These are phyloP conservation scores for Diaporthe velutina DNA, from an alignment of 2,329 filamentous ascomycete genomes.

Conservation along the genomic window DNA sequence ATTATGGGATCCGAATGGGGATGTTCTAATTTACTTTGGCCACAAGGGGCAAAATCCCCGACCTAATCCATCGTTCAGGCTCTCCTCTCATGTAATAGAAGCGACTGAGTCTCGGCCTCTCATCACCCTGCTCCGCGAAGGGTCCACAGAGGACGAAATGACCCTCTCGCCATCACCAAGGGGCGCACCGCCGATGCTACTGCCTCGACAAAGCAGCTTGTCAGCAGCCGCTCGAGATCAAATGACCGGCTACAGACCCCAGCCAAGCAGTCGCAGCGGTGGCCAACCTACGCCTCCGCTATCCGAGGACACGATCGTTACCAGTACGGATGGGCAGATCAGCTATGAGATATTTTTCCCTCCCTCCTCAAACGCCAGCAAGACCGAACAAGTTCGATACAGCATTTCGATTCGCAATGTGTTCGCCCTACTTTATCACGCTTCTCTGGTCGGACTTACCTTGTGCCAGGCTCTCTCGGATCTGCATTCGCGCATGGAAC, in stretches of 20 bases:
- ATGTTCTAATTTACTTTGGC: constrained; percentile 69
- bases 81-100: constrained; percentile 71
- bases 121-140: constrained; percentile 66
- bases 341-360: constrained; percentile 75
- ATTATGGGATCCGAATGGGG: constrained; percentile 72
- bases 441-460: constrained; percentile 74
- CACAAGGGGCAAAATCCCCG: constrained; percentile 58
- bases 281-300: constrained; percentile 59
- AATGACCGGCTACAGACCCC: neutral
- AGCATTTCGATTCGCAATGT: constrained; percentile 78
- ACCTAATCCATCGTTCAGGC: constrained; percentile 66
- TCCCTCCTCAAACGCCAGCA: constrained; percentile 62
- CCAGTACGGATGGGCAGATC: constrained; percentile 65
- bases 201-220: constrained; percentile 25
- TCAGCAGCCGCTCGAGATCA: constrained; percentile 27
- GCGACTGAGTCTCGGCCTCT: constrained; percentile 68
- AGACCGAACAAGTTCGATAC: constrained; percentile 64
- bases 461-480: constrained; percentile 74
- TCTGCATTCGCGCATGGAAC: constrained; percentile 70
- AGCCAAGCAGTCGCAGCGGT: constrained; percentile 32
- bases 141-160: constrained; percentile 63
- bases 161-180: constrained; percentile 58
- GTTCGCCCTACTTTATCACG: constrained; percentile 74
- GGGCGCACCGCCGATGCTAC: constrained; percentile 56
- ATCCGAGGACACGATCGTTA: constrained; percentile 58